Evolutionary conservation across 2,329 filamentous ascomycete genomes (phyloP).

Genomic region (Xylogone sp.): DNA sequence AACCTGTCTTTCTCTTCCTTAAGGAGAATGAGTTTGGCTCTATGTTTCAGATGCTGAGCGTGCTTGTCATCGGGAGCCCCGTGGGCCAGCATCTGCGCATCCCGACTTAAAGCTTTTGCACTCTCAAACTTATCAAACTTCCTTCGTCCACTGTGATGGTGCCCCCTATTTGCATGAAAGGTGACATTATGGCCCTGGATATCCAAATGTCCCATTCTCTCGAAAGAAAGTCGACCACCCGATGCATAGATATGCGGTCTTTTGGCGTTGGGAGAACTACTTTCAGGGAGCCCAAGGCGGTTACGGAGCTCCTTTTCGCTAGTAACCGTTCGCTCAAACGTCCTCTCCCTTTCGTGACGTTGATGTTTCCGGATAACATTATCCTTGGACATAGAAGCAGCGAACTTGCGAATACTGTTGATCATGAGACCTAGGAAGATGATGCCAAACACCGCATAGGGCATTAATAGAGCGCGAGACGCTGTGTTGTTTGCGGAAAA

Average conservation of each 20-base stretch:
- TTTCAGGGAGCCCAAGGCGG: slow-evolving; percentile 31
- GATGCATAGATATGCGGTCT: slow-evolving; percentile 2
- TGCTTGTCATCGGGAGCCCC: slow-evolving; percentile 7
- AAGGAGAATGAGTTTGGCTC: slow-evolving; percentile 48
- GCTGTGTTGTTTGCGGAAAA: slow-evolving; percentile 49
- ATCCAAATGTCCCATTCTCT: slow-evolving; percentile 31
- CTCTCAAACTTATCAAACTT: neutral
- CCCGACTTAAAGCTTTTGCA: slow-evolving; percentile 14
- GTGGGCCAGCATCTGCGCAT: slow-evolving; percentile 20
- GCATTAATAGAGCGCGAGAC: slow-evolving; percentile 58
- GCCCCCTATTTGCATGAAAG: slow-evolving; percentile 27
- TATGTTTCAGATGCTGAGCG: slow-evolving; percentile 10
- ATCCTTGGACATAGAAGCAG: slow-evolving; percentile 53
- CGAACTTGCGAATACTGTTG: slow-evolving; percentile 59
- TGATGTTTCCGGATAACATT: slow-evolving; percentile 60
- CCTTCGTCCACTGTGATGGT: neutral
- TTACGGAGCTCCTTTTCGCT: slow-evolving; percentile 44
- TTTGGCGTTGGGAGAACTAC: slow-evolving; percentile 9
- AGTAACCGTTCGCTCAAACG: slow-evolving; percentile 50
- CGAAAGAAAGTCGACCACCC: slow-evolving; percentile 15
- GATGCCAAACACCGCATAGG: slow-evolving; percentile 64
- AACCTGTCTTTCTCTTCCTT: slow-evolving; percentile 57
- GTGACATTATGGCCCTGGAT: slow-evolving; percentile 30
- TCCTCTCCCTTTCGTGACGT: slow-evolving; percentile 48
- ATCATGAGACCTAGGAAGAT: slow-evolving; percentile 68